Percentiles rank a stretch among this genome's conserved stretches.
Evolutionary conservation across 2,329 filamentous ascomycete species (phyloP).

Genomic region (Fusarium tricinctum): DNA sequence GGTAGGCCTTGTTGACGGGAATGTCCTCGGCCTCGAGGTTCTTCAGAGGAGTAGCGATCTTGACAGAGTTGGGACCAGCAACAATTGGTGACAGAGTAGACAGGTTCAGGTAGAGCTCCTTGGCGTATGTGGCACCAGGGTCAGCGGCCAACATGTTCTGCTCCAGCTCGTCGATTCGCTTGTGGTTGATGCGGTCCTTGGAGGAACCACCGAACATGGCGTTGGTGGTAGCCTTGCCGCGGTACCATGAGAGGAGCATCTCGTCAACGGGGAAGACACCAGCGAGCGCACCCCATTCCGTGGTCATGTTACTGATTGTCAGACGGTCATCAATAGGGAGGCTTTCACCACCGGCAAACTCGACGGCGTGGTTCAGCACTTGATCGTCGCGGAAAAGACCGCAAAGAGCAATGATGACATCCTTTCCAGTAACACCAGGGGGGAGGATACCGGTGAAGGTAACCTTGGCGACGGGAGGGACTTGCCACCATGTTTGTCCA

Average conservation of each 20-base stretch:
- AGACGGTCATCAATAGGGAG: slow-evolving; percentile 80
- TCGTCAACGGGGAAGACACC: slow-evolving; percentile 80
- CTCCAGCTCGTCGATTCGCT: slow-evolving; percentile 79
- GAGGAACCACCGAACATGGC: slow-evolving; percentile 70
- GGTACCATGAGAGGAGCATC: slow-evolving; percentile 79
- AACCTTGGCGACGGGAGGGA: slow-evolving; percentile 86
- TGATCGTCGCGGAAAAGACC: slow-evolving; percentile 89
- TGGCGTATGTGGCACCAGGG: slow-evolving; percentile 83
- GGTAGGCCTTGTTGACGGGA: slow-evolving; percentile 83
- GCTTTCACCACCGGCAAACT: slow-evolving; percentile 86
- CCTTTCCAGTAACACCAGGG: slow-evolving; percentile 88
- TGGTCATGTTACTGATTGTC: slow-evolving; percentile 84
- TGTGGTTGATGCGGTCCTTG: slow-evolving; percentile 76
- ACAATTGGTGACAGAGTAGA: slow-evolving; percentile 88
- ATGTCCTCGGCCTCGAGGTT: slow-evolving; percentile 82
- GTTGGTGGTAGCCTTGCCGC: slow-evolving; percentile 79
- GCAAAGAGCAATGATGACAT: slow-evolving; percentile 91
- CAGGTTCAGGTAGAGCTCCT: slow-evolving; percentile 84
- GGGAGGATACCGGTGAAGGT: slow-evolving; percentile 82
- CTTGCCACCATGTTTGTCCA: slow-evolving; percentile 86
- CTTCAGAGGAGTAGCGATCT: slow-evolving; percentile 82
- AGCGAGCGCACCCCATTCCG: slow-evolving; percentile 80
- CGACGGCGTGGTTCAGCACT: slow-evolving; percentile 90
- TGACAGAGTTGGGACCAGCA: slow-evolving; percentile 91
- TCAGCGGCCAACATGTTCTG: slow-evolving; percentile 78